Evolutionary conservation across 2,329 filamentous ascomycete species (phyloP), one percentile per base, ranked within the genome.

Genomic region (Fusarium oxysporum): DNA sequence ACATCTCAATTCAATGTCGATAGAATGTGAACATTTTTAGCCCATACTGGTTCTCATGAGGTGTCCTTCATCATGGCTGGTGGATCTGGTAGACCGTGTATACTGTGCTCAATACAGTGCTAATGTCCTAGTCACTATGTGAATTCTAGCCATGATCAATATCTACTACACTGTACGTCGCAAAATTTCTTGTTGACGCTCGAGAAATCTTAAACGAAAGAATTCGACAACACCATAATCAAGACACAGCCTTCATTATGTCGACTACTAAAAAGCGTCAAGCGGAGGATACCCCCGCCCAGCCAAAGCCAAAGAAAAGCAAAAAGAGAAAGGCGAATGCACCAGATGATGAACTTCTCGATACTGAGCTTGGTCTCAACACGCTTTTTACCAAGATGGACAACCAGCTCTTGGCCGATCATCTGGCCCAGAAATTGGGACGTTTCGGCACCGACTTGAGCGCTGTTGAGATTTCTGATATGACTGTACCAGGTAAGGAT

Each of bases 311-410:
- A 38, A 83, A 82, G 73, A 89, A 89, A 78, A 84, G 81, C 68
- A 86, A 87, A 75, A 87, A 85, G 77, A 88, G 86, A 83, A 92
- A 89, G 82, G 85, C 77, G 85, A 88, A 78, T 83, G 84, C 60
- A 85, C 88, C 66, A 75, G 86, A 90, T 45, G 89, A 91, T 53
- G 86, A 85, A 30, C 83, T 87, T 33, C 81, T 92, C 65, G 91
- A 94, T 79, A 87, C 90, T 47, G 90, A 94, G 76, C 89, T 92
- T 38, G 92, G 92, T 11, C 85, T 98, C 74, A 97, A 98, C 83
- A 90, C 90, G 72, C 89, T 93, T 7, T 93, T 98, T 80, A 89
- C 91, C 48, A 89, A 90, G 68, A 95, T 98, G 92, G 94, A 97
- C 81, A 92, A 90, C 68, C 90, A 92, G 73, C 86, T 98, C 45